Evolutionary conservation across 2,329 filamentous ascomycete species (phyloP).

Genomic region (Aspergillus sp.): DNA sequence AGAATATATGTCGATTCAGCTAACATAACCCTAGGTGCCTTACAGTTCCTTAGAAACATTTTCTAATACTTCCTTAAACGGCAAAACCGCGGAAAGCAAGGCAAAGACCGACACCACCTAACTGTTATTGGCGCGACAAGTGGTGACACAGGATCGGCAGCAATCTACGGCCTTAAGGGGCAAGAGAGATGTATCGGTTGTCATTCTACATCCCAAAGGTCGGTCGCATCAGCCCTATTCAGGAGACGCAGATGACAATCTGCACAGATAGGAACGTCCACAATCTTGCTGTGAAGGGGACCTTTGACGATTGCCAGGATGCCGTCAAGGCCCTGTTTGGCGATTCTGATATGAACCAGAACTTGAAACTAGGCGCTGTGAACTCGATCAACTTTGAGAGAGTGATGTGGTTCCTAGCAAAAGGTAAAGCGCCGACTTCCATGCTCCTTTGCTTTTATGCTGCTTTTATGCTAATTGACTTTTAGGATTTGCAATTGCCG

Average conservation of each 20-base stretch:
- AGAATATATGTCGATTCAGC: too few relatives aligned
- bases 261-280: slow-evolving; percentile 86
- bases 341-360: slow-evolving; percentile 74
- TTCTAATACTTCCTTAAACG: slow-evolving; percentile 49
- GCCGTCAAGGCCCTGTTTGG: slow-evolving; percentile 90
- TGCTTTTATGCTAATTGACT: slow-evolving; percentile 21
- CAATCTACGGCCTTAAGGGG: slow-evolving; percentile 87
- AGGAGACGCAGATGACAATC: slow-evolving; percentile 96
- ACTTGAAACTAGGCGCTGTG: slow-evolving; percentile 79
- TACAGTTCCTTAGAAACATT: slow-evolving; percentile 76
- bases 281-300: slow-evolving; percentile 81
- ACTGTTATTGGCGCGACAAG: slow-evolving; percentile 82
- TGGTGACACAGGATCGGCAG: slow-evolving; percentile 83
- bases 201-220: slow-evolving; percentile 92
- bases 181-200: slow-evolving; percentile 94
- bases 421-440: too few relatives aligned
- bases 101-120: slow-evolving; percentile 64
- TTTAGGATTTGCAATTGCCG: slow-evolving; percentile 48
- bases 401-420: slow-evolving; percentile 74
- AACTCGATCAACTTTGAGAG: slow-evolving; percentile 99
- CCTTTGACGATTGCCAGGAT: slow-evolving; percentile 95
- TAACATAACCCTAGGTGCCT: slow-evolving; percentile 53
- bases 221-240: slow-evolving; percentile 82
- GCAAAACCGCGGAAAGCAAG: slow-evolving; percentile 37
- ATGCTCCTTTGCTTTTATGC: too few relatives aligned